Percentiles rank a stretch among this genome's conserved stretches.
These are phyloP conservation scores for Fusarium praegraminearum DNA, from an alignment of 2,329 filamentous ascomycete species.

Conservation along the genomic window DNA sequence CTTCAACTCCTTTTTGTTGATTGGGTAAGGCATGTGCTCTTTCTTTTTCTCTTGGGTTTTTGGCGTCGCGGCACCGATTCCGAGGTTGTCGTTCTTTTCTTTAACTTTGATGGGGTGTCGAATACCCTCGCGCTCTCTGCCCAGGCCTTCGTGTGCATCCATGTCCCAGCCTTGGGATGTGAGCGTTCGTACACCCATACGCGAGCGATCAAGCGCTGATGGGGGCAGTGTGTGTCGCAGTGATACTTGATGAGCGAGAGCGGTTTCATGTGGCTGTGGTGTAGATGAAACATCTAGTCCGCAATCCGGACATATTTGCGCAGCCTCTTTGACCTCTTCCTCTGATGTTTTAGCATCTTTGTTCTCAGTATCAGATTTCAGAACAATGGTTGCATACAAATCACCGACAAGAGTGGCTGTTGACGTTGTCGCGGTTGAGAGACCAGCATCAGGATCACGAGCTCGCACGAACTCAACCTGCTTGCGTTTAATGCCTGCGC, in stretches of 20 bases:
- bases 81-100: constrained; percentile 79
- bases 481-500: constrained; percentile 66
- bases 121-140: constrained; percentile 77
- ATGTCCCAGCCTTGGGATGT: constrained; percentile 79
- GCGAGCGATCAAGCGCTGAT: constrained; percentile 75
- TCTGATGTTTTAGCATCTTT: constrained; percentile 16
- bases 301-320: constrained; percentile 53
- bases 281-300: constrained; percentile 51
- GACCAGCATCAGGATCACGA: constrained; percentile 53
- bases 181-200: constrained; percentile 77
- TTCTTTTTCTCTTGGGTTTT: constrained; percentile 57
- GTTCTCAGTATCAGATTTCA: constrained; percentile 52
- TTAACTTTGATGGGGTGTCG: constrained; percentile 79
- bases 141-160: constrained; percentile 78
- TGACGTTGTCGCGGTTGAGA: constrained; percentile 31
- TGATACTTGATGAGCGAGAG: constrained; percentile 77
- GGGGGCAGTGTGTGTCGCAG: constrained; percentile 77
- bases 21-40: constrained; percentile 60
- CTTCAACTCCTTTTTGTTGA: constrained; percentile 78
- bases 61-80: constrained; percentile 70
- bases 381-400: constrained; percentile 74
- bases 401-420: constrained; percentile 58
- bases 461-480: constrained; percentile 70
- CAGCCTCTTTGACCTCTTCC: constrained; percentile 36
- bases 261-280: constrained; percentile 65